A percentile compares a stretch with the other conserved stretches of the same genome.
These are phyloP conservation scores for Syzygium aqueum DNA, from an alignment of 345 rosid genomes.

Conservation along the genomic window DNA sequence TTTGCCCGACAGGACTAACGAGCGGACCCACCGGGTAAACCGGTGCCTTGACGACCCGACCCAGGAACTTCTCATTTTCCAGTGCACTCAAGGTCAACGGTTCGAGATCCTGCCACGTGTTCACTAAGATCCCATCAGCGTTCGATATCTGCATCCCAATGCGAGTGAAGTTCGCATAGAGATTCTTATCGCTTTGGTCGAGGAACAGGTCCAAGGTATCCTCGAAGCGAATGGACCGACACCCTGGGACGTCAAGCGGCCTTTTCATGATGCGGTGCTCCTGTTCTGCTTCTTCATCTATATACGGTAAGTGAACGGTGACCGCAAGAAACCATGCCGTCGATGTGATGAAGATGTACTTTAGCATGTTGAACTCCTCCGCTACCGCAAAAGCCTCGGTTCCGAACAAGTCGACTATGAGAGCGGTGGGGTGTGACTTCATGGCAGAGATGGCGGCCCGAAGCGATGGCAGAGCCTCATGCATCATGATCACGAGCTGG, in stretches of 20 bases:
- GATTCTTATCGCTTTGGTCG: slow-evolving; percentile 2
- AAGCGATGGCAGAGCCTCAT: slow-evolving; percentile 27
- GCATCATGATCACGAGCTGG: slow-evolving; percentile 24
- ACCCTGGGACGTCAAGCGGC: slow-evolving; percentile 44
- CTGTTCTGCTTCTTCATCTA: slow-evolving; percentile 15
- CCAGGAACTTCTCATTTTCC: neutral
- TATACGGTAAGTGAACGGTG: slow-evolving; percentile 21
- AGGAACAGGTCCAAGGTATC: slow-evolving; percentile 26
- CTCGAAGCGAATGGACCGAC: slow-evolving; percentile 28
- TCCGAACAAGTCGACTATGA: slow-evolving; percentile 45
- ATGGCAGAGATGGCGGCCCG: slow-evolving; percentile 29
- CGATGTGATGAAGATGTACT: slow-evolving; percentile 31
- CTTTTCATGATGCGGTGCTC: slow-evolving; percentile 5
- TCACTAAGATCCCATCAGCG: slow-evolving; percentile 48
- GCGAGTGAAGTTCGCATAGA: neutral
- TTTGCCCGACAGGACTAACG: neutral
- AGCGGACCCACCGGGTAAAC: slow-evolving; percentile 18
- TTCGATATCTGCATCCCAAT: slow-evolving; percentile 16
- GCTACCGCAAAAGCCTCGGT: slow-evolving; percentile 36
- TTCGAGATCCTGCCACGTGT: slow-evolving; percentile 47
- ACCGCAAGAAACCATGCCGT: slow-evolving; percentile 59
- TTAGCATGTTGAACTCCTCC: slow-evolving; percentile 33
- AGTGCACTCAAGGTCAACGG: slow-evolving; percentile 16
- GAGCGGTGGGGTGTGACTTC: slow-evolving; percentile 28
- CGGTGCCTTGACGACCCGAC: neutral